These are phyloP conservation scores for Suillus subaureus DNA, from an alignment of 768 basidiomycete genomes.

Conservation along the genomic window DNA sequence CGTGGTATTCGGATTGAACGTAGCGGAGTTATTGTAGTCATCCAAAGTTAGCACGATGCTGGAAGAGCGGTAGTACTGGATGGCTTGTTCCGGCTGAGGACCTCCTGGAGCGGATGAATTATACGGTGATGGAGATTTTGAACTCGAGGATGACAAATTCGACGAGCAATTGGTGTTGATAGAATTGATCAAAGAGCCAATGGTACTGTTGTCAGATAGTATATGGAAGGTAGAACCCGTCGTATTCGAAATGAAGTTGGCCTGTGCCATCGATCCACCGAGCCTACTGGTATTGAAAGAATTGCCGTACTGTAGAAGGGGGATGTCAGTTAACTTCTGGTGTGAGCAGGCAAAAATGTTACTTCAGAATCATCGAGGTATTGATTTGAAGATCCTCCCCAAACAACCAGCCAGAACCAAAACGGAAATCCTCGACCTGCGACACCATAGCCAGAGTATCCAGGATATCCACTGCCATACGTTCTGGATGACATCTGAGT, in stretches of 20 bases:
- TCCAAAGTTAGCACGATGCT: constrained; percentile 63
- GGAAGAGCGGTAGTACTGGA: constrained; percentile 74
- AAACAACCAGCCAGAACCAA: constrained; percentile 65
- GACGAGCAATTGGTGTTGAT: constrained; percentile 48
- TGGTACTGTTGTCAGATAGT: constrained; percentile 50
- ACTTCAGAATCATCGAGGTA: constrained; percentile 48
- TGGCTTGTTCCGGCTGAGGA: constrained; percentile 50
- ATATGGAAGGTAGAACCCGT: constrained; percentile 46
- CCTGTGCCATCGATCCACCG: constrained; percentile 46
- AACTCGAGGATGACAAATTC: constrained; percentile 34
- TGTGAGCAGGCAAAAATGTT: constrained; percentile 5
- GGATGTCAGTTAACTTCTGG: constrained; percentile 17
- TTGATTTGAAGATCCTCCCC: constrained; percentile 37
- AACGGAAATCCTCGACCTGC: constrained; percentile 59
- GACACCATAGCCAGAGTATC: constrained; percentile 46
- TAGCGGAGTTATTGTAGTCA: constrained; percentile 67
- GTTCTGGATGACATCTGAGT: constrained; percentile 31
- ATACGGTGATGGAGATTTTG: constrained; percentile 35
- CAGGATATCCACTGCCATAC: constrained; percentile 71
- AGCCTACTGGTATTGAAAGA: constrained; percentile 48
- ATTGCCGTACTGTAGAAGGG: constrained; percentile 44
- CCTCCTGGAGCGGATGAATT: constrained; percentile 28
- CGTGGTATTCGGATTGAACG: constrained; percentile 42
- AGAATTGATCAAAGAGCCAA: constrained; percentile 43
- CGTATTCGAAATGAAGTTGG: constrained; percentile 42